Conservation (phyloP, 2,329 filamentous ascomycete species). For the Hypocrella siamensis region DNA sequence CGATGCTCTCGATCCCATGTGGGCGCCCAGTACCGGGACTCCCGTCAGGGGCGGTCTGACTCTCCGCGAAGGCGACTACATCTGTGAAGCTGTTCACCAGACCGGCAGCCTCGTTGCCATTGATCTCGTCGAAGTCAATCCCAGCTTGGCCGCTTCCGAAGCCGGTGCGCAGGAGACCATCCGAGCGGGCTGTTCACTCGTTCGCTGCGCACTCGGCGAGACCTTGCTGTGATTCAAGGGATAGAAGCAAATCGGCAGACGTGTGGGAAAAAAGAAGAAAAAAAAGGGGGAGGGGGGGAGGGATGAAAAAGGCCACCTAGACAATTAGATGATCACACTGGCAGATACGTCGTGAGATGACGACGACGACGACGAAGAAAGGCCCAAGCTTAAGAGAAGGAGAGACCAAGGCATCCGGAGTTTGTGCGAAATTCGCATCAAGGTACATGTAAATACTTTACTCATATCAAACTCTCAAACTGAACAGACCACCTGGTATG, state of each 20-base stretch:
- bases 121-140: constrained; percentile 74
- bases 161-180: constrained; percentile 73
- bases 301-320: background rate
- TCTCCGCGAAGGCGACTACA: constrained; percentile 89
- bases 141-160: constrained; percentile 45
- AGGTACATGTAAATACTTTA: no score
- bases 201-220: constrained; percentile 84
- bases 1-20: constrained; percentile 88
- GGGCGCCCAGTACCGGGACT: constrained; percentile 90
- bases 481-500: no score
- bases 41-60: constrained; percentile 88
- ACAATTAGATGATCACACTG: background rate
- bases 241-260: background rate
- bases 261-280: background rate
- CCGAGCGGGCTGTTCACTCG: constrained; percentile 76
- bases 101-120: constrained; percentile 66
- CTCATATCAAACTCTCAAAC: no score
- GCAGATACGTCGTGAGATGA: background rate
- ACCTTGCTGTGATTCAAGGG: constrained; percentile 53
- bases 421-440: no score
- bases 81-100: constrained; percentile 75
- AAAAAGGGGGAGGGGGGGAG: background rate
- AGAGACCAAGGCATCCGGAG: no score
- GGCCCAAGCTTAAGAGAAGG: no score
- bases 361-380: background rate